Evolutionary conservation across 1,139 yeast species (phyloP).

Genomic region (Kluyveromyces sp.): DNA sequence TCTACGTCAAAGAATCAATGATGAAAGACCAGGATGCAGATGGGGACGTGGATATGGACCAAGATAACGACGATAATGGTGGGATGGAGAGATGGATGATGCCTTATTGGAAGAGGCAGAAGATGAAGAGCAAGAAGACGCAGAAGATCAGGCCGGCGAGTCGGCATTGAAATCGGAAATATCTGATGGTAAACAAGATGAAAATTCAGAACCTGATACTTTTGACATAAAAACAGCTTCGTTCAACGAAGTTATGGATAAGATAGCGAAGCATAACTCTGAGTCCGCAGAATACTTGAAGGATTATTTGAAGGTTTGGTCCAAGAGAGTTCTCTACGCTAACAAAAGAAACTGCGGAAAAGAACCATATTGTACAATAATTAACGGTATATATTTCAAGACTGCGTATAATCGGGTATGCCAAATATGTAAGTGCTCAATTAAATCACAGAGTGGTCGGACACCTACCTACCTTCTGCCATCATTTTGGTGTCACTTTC

Average conservation of each 20-base stretch:
- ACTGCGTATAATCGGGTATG: too few relatives aligned
- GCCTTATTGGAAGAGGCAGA: conserved; percentile 25
- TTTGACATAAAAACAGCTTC: conserved; percentile 30
- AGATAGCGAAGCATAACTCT: conserved; percentile 32
- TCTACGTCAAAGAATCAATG: conserved; percentile 26
- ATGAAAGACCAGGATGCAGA: conserved; percentile 24
- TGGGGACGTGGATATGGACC: conserved; percentile 25
- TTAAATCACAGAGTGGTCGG: too few relatives aligned
- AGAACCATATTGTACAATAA: background rate
- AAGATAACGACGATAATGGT: conserved; percentile 29
- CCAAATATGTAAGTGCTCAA: too few relatives aligned
- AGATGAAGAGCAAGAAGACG: conserved; percentile 27
- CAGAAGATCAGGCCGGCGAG: conserved; percentile 21
- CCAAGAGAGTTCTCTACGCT: conserved; percentile 38
- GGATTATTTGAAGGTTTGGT: conserved; percentile 32
- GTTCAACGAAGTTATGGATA: conserved; percentile 34
- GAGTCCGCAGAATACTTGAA: conserved; percentile 35
- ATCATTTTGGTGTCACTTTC: too few relatives aligned
- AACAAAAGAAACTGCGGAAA: background rate
- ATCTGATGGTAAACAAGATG: conserved; percentile 10
- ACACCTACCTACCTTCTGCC: too few relatives aligned
- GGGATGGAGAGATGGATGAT: conserved; percentile 31
- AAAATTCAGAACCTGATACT: conserved; percentile 13
- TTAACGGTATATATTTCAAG: too few relatives aligned
- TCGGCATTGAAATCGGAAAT: conserved; percentile 14